Conservation (phyloP, 768 basidiomycete genomes). For the Mycena filopes region DNA sequence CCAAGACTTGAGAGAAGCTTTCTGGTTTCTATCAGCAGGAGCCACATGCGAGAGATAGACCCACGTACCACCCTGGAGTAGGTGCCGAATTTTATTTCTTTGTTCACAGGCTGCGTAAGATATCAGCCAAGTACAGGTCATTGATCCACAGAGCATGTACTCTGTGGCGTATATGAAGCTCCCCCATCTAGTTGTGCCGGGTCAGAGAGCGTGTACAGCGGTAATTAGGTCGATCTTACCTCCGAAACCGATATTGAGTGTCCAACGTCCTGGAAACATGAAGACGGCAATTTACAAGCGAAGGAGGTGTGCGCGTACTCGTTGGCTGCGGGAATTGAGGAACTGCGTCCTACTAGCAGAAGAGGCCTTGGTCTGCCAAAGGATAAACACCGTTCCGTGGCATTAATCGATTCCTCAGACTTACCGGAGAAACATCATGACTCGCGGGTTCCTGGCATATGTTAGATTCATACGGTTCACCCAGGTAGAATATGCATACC, state of each 20-base stretch:
- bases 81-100: conserved; percentile 2
- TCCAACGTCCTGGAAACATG: background rate
- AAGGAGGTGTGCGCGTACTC: background rate
- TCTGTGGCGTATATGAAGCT: conserved; percentile 2
- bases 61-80: conserved; percentile 18
- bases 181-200: conserved; percentile 14
- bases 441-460: conserved; percentile 16
- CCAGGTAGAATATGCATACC: background rate
- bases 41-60: background rate
- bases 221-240: background rate
- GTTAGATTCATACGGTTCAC: background rate
- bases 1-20: conserved; percentile 26
- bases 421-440: conserved; percentile 8
- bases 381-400: background rate
- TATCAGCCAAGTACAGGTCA: background rate
- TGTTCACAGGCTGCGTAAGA: background rate
- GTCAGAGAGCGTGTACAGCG: background rate
- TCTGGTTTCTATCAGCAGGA: conserved; percentile 2
- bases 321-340: conserved; percentile 1
- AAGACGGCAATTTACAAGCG: background rate
- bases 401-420: background rate
- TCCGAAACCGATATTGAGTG: conserved; percentile 20
- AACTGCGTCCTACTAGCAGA: conserved; percentile 2
- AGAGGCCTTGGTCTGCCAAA: conserved; percentile 2
- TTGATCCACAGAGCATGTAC: background rate